These are phyloP conservation scores for Pholiota conissans DNA, from an alignment of 768 basidiomycete species.

Conservation along the genomic window DNA sequence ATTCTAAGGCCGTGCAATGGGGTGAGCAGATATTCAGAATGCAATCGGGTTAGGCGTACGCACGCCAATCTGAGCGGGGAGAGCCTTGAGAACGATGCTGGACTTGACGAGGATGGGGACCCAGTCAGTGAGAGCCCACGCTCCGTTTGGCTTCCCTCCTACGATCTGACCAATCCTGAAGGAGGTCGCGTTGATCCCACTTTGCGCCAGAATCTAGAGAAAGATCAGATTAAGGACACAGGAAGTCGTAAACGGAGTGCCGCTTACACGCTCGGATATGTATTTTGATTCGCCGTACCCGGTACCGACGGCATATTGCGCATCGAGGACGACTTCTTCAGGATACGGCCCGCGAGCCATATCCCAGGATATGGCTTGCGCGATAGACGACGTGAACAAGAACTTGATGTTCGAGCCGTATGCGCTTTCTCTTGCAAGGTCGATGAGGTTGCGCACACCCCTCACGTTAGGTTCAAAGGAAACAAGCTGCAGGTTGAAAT, in stretches of 20 bases:
- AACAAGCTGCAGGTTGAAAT: constrained; percentile 43
- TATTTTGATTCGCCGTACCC: constrained; percentile 35
- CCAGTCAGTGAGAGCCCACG: constrained; percentile 41
- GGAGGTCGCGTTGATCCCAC: constrained; percentile 29
- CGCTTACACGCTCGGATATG: constrained; percentile 31
- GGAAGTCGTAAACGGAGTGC: background rate
- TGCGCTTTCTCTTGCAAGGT: constrained; percentile 35
- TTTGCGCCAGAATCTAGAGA: constrained; percentile 14
- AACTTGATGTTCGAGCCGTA: constrained; percentile 28
- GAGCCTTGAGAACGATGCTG: constrained; percentile 26
- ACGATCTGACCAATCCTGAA: constrained; percentile 38
- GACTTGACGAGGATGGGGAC: constrained; percentile 40
- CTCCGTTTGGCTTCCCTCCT: constrained; percentile 32
- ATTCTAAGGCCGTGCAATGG: background rate
- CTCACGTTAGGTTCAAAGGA: constrained; percentile 44
- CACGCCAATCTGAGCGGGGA: constrained; percentile 30
- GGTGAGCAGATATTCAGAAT: background rate
- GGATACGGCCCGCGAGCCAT: constrained; percentile 24
- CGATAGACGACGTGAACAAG: constrained; percentile 38
- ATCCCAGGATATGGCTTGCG: constrained; percentile 28
- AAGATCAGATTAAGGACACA: background rate
- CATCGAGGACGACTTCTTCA: constrained; percentile 30
- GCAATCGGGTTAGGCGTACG: background rate
- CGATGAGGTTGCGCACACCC: constrained; percentile 37
- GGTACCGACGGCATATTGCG: constrained; percentile 25